Conservation (phyloP, 2,329 filamentous ascomycete species). For the Colletotrichum chlorophyti region DNA sequence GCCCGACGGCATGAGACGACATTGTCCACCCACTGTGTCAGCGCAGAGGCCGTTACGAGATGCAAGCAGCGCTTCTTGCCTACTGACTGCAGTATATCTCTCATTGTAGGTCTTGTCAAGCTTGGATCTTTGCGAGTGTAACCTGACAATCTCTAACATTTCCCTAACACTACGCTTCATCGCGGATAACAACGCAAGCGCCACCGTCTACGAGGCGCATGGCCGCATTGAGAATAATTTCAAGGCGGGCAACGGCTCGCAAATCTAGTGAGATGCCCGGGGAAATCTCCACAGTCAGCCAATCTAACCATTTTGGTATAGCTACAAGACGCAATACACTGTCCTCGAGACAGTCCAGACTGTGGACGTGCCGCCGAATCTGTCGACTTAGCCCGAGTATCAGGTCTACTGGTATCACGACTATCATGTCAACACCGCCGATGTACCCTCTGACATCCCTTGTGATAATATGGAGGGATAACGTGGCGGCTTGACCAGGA, state of each 20-base stretch:
- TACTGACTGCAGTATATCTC: slow-evolving; percentile 15
- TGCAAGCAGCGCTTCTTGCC: slow-evolving; percentile 23
- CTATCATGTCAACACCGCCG: slow-evolving; percentile 17
- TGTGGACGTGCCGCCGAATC: slow-evolving; percentile 8
- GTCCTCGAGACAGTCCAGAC: slow-evolving; percentile 9
- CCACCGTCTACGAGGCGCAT: slow-evolving; percentile 18
- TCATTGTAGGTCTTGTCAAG: slow-evolving; percentile 18
- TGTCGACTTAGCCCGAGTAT: slow-evolving; percentile 7
- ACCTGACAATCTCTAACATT: too few relatives aligned
- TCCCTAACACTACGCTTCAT: slow-evolving; percentile 20
- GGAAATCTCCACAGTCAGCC: rapidly evolving
- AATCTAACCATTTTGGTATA: neutral
- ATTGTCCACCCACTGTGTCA: slow-evolving; percentile 20
- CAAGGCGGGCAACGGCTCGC: slow-evolving; percentile 21
- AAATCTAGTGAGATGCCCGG: slow-evolving; percentile 20
- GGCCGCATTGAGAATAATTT: slow-evolving; percentile 20
- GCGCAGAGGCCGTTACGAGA: slow-evolving; percentile 14
- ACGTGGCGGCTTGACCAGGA: too few relatives aligned
- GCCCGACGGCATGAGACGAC: slow-evolving; percentile 21
- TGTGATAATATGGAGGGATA: slow-evolving; percentile 11
- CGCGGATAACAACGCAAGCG: slow-evolving; percentile 9
- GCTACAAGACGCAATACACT: slow-evolving; percentile 26
- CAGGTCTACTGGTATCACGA: slow-evolving; percentile 27
- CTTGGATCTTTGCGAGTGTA: too few relatives aligned
- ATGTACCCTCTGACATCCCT: slow-evolving; percentile 15